A percentile compares a stretch with the other conserved stretches of the same genome.
Evolutionary conservation across 768 basidiomycete genomes (phyloP).

Genomic region (Rossbeevera mucosa): DNA sequence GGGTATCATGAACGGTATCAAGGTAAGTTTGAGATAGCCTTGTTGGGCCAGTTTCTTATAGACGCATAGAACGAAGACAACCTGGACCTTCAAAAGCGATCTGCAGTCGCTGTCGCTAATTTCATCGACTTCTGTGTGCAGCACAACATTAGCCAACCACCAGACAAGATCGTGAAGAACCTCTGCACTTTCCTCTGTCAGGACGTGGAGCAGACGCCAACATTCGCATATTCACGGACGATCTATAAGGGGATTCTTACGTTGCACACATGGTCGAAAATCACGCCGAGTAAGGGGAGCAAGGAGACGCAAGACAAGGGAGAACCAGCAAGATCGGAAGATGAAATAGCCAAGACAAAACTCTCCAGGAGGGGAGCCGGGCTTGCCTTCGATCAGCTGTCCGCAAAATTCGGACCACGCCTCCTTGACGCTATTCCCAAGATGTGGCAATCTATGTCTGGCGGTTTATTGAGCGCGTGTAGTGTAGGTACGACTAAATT

Average conservation of each 20-base stretch:
- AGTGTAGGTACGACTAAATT: slow-evolving; percentile 48
- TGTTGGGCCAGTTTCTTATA: slow-evolving; percentile 4
- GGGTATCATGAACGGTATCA: slow-evolving; percentile 96
- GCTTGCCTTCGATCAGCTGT: slow-evolving; percentile 76
- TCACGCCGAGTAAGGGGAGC: slow-evolving; percentile 30
- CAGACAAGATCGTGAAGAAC: slow-evolving; percentile 96
- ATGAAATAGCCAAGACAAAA: slow-evolving; percentile 56
- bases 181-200: slow-evolving; percentile 95
- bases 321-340: slow-evolving; percentile 40
- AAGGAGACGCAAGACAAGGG: slow-evolving; percentile 43
- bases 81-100: slow-evolving; percentile 79
- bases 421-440: slow-evolving; percentile 81
- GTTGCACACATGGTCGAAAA: slow-evolving; percentile 46
- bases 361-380: slow-evolving; percentile 84
- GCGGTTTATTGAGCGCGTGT: slow-evolving; percentile 67
- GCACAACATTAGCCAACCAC: slow-evolving; percentile 73
- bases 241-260: slow-evolving; percentile 72
- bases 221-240: slow-evolving; percentile 69
- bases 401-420: slow-evolving; percentile 64
- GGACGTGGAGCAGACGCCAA: slow-evolving; percentile 83
- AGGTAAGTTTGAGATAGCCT: slow-evolving; percentile 48
- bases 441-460: slow-evolving; percentile 92
- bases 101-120: slow-evolving; percentile 78
- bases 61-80: slow-evolving; percentile 79
- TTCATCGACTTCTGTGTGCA: slow-evolving; percentile 83